Base-by-base conservation (phyloP, 352 stramenopile genomes). In the Phytopythium montanum region DNA sequence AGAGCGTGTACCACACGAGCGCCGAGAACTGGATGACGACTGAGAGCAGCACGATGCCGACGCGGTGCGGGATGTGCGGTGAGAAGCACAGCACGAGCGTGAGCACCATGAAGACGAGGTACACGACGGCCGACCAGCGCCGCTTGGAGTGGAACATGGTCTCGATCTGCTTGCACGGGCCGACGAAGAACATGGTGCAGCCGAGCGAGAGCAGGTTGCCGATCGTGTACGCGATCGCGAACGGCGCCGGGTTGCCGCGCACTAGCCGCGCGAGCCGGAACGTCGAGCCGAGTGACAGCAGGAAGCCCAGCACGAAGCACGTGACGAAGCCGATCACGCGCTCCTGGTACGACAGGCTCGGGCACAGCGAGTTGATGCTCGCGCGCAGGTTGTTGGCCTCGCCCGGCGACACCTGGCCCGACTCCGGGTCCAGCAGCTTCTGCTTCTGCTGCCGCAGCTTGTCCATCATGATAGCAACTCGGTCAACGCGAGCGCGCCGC, bases 1-100 rank as follows among this genome's bases (percentile, higher is more conserved):
- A 95, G 16, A 95, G 64, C 58, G 82, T 93, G 69, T 94, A 95
- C 87, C 87, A 96, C 13, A 90, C 45, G 28, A 95, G 77, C 52
- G 87, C 82, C 14, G 79, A 18, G 62, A 94, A 93, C 67, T 96
- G 87, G 31, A 82, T 73, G 5, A 88, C 25, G 25, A 96, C 80
- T 5, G 77, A 90, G 8, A 95, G 29, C 56, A 95, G 63, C 48
- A 95, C 80, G 19, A 93, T 64, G 12, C 79, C 64, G 18, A 89
- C 59, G 31, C 87, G 87, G 60, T 92, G 79, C 31, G 86, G 81
- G 14, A 94, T 69, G 53, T 82, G 61, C 33, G 62, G 76, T 23
- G 72, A 79, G 61, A 93, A 94, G 65, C 84, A 93, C 55, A 95
- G 60, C 54, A 75, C 34, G 39, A 96, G 69, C 56, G 87, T 96